Evolutionary conservation across 2,329 filamentous ascomycete species (phyloP).

Genomic region (Neobulgaria alba): DNA sequence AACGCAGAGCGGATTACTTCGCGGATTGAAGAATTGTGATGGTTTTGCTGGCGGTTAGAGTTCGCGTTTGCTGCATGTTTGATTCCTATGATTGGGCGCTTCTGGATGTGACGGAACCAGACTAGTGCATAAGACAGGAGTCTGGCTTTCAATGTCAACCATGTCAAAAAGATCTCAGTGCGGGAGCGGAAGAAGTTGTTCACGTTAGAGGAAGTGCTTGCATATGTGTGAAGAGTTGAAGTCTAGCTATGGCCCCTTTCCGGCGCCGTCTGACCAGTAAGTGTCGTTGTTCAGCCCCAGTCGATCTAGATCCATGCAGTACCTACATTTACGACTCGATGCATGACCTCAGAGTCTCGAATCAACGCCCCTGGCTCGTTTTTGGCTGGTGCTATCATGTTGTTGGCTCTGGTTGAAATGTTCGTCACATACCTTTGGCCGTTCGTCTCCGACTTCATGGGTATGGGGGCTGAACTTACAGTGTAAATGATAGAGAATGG

Average conservation of each 20-base stretch:
- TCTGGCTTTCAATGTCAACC: slow-evolving; percentile 1
- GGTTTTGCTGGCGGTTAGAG: background rate
- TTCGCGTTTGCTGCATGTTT: background rate
- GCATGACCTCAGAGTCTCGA: background rate
- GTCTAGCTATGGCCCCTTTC: too few relatives aligned
- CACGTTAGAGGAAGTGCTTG: too few relatives aligned
- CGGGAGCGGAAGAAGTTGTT: too few relatives aligned
- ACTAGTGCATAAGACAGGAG: slow-evolving; percentile 9
- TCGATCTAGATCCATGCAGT: background rate
- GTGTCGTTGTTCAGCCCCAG: background rate
- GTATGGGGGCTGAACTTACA: background rate
- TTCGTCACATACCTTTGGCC: background rate
- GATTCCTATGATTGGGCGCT: slow-evolving; percentile 2
- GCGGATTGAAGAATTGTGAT: slow-evolving; percentile 18
- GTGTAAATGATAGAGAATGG: background rate
- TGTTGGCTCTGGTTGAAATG: slow-evolving; percentile 5
- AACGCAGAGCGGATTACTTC: slow-evolving; percentile 31
- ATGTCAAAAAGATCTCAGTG: background rate
- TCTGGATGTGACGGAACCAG: background rate
- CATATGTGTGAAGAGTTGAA: too few relatives aligned
- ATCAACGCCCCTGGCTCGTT: too few relatives aligned
- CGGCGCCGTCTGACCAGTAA: too few relatives aligned
- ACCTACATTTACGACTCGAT: background rate
- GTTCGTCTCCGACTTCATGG: background rate
- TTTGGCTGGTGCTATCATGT: too few relatives aligned